Conservation (phyloP, 306 rosid species). For the Inga leiocalycina region DNA sequence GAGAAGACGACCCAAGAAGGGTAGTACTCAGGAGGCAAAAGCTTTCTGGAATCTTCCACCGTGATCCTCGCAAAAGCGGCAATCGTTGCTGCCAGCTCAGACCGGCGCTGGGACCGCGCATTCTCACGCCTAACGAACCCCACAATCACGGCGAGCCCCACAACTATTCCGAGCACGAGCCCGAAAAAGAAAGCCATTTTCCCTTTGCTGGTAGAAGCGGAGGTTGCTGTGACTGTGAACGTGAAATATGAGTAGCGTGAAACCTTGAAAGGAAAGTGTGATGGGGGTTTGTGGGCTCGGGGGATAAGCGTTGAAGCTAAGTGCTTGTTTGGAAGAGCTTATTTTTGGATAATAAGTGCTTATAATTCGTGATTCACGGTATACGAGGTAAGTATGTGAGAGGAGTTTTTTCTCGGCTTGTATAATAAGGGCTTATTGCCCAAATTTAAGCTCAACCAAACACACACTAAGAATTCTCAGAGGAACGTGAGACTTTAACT, state of each 20-base stretch:
- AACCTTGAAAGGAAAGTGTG: neutral
- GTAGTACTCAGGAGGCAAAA: constrained; percentile 69
- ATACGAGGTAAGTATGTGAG: too few species aligned
- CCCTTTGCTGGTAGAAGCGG: neutral
- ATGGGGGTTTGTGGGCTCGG: neutral
- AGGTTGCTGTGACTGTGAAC: neutral
- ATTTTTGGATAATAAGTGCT: too few species aligned
- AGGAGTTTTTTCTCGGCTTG: too few species aligned
- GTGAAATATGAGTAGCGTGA: neutral
- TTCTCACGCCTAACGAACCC: constrained; percentile 75
- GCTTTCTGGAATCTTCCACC: constrained; percentile 83
- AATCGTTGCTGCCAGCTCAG: constrained; percentile 70
- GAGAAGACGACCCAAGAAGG: constrained; percentile 98
- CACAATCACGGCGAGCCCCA: constrained; percentile 64
- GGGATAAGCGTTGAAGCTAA: neutral
- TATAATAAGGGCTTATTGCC: too few species aligned
- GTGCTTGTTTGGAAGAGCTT: too few species aligned
- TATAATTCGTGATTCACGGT: too few species aligned
- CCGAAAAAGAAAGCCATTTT: constrained; percentile 82
- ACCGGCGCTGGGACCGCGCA: constrained; percentile 61
- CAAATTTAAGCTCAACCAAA: too few species aligned
- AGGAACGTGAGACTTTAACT: neutral
- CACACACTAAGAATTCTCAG: neutral
- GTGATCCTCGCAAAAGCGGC: constrained; percentile 88
- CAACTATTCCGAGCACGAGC: constrained; percentile 59